Evolutionary conservation across 768 basidiomycete genomes (phyloP).

Genomic region (Rhizopogon rudus): DNA sequence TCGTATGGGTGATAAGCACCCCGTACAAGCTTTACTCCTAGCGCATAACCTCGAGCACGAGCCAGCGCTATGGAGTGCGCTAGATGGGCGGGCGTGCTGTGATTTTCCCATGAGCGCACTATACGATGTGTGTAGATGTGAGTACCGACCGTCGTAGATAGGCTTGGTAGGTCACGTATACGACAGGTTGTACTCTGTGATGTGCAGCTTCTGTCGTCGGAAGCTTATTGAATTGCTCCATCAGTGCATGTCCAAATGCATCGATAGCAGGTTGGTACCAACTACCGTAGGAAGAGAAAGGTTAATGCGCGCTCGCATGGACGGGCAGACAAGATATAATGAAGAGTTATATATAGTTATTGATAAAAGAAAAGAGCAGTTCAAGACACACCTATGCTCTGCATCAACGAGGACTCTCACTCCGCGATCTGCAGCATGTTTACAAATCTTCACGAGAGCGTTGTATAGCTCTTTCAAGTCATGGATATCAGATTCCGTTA

Average conservation of each 20-base stretch:
- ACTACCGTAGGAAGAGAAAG: slow-evolving; percentile 21
- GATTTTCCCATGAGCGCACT: background rate
- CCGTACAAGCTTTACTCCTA: slow-evolving; percentile 90
- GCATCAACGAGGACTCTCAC: slow-evolving; percentile 81
- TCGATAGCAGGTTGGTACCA: slow-evolving; percentile 81
- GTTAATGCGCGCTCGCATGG: background rate
- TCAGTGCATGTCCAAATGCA: slow-evolving; percentile 68
- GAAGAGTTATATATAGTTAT: too few relatives aligned
- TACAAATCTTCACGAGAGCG: slow-evolving; percentile 62
- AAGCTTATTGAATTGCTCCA: slow-evolving; percentile 67
- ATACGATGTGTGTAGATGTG: background rate
- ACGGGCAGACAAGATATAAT: too few relatives aligned
- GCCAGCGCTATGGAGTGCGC: slow-evolving; percentile 62
- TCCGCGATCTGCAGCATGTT: slow-evolving; percentile 51
- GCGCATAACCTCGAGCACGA: slow-evolving; percentile 55
- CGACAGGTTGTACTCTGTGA: slow-evolving; percentile 51
- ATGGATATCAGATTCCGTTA: slow-evolving; percentile 53
- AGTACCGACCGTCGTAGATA: slow-evolving; percentile 68
- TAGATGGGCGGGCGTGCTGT: slow-evolving; percentile 68
- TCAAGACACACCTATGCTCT: slow-evolving; percentile 57
- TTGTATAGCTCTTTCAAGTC: slow-evolving; percentile 57
- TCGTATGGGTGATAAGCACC: slow-evolving; percentile 90
- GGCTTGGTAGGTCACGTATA: slow-evolving; percentile 87
- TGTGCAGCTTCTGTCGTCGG: background rate
- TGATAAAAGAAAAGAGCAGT: too few relatives aligned